Base-by-base conservation (phyloP, 352 stramenopile genomes). In the Phytophthora boehmeriae region DNA sequence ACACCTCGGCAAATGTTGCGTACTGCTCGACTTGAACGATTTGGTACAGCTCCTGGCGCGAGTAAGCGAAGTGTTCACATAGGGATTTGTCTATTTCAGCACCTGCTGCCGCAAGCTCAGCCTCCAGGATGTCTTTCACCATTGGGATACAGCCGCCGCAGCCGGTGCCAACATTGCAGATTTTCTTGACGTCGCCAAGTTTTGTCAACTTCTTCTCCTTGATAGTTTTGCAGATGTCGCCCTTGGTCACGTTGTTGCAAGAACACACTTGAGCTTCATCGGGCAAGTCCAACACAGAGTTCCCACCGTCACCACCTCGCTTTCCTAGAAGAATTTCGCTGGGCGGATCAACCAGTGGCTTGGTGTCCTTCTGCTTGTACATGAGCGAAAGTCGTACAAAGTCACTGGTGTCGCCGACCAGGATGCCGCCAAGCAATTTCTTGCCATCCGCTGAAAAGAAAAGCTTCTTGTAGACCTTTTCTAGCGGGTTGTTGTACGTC, bases 201-300 rank as follows among this genome's bases (percentile, higher is more conserved):
- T 90, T 82, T 28, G 73, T 69, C 77, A 89, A 48, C 73, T 91
- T 93, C 32, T 94, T 71, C 20, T 93, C 78, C 25, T 81, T 78
- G 56, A 97, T 92, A 8, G 71, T 54, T 19, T 60, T 54, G 48
- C 78, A 88, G 66, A 98, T 89, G 5, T 85, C 63, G 6, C 90
- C 89, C 50, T 91, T 87, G 43, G 69, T 95, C 19, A 98, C 88
- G 70, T 97, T 92, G 71, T 98, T 98, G 73, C 93, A 98, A 11
- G 89, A 97, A 45, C 93, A 98, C 20, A 98, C 83, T 73, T 97
- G 86, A 16, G 86, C 74, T 47, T 85, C 86, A 23, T 96, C 90
- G 19, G 86, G 76, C 36, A 89, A 76, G 41, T 89, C 82, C 14
- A 86, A 57, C 6, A 85, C 67, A 1, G 67, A 55, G 46, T 60